Base-by-base conservation (phyloP, 2,329 filamentous ascomycete species). In the Sclerotinia glacialis region DNA sequence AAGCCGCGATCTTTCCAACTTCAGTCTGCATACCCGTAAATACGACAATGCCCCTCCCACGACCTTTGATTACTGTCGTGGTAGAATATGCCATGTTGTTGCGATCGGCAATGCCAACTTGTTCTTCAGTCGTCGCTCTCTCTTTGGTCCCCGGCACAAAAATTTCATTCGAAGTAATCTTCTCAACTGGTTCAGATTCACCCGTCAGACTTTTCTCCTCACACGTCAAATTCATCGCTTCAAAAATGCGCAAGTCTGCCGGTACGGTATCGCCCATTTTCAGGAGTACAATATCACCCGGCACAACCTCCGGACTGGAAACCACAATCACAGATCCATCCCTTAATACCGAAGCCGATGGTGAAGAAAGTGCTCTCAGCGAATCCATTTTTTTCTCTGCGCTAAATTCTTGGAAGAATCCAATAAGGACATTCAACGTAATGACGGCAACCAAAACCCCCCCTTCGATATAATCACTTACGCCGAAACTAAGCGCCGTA, bases 131-230 rank as follows among this genome's bases (percentile, higher is more conserved):
- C 18, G 67, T 72, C 14, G 74, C 74, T 42, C 66, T 69, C 4
- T 67, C 61, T 23, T 70, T 65, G 1, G 72, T 66, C 1, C 71
- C 74, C 1, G 73, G 72, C 2, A 74, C 64, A 9, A 78, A 76
- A 68, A 82, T 79, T 50, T 81, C 78, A 60, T 77, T 77, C 31
- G 80, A 76, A 23, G 79, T 88, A 72, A 85, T 88, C 80, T 98
- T 99, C 74, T 93, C 87, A 3, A 65, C 63, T 0, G 94, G 93
- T 83, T 97, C 93, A 1, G 94, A 90, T 80, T 99, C 95, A 68
- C 95, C 95, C 3, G 95, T 99, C 61, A 99, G 92, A 91, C 97
- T 98, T 76, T 92, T 96, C 80, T 99, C 95, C 71, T 98, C 93
- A 69, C 84, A 87, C 67, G 84, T 83, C 46, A 85, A 79, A 72